Conservation (phyloP, 2,329 filamentous ascomycete genomes). For the Lasiodiplodia gonubiensis region DNA sequence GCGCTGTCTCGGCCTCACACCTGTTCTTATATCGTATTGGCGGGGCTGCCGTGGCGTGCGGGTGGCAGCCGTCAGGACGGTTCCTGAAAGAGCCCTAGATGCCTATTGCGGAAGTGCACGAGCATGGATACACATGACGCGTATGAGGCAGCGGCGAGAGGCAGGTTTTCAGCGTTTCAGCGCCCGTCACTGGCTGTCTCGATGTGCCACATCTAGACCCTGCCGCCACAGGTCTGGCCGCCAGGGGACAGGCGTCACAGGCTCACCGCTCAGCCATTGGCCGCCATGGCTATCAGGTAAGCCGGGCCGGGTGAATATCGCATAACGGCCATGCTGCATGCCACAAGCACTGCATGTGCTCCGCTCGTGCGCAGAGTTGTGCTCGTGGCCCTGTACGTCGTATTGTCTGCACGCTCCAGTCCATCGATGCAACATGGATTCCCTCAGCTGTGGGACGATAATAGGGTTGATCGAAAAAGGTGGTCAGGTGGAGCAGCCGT, state of each 20-base stretch:
- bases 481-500: background rate
- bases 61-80: background rate
- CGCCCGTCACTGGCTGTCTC: conserved; percentile 11
- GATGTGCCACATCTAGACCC: background rate
- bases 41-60: conserved; percentile 5
- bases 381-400: conserved; percentile 7
- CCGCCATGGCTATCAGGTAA: background rate
- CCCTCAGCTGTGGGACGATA: conserved; percentile 6
- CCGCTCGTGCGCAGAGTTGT: background rate
- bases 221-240: conserved; percentile 4
- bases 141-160: background rate
- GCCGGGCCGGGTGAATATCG: background rate
- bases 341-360: background rate
- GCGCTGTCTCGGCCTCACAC: background rate
- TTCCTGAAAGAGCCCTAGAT: background rate
- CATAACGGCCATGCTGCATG: conserved; percentile 9
- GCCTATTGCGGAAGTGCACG: conserved; percentile 11
- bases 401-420: background rate
- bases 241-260: background rate
- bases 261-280: background rate
- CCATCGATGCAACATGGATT: conserved; percentile 4
- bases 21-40: background rate
- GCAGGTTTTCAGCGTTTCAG: conserved; percentile 4
- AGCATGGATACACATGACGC: background rate
- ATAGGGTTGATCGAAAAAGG: conserved; percentile 10